Evolutionary conservation across 139 green algal species (phyloP).

Genomic region (Trebouxia sp.): DNA sequence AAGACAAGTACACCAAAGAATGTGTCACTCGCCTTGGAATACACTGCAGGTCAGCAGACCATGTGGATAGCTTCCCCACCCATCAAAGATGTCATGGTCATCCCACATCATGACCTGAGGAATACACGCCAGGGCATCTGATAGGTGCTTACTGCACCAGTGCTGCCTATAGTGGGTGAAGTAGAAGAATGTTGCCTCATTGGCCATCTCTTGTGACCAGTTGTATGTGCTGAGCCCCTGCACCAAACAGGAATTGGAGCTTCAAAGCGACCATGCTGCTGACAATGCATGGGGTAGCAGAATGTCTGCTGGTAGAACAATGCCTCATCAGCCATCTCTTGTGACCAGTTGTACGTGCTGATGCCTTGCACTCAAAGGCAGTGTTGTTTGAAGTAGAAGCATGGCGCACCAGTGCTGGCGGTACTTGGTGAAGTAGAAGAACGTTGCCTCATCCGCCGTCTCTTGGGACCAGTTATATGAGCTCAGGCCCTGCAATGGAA

Average conservation of each 20-base stretch:
- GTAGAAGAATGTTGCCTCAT: constrained; percentile 36
- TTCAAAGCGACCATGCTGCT: too few relatives aligned
- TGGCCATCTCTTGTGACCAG: constrained; percentile 32
- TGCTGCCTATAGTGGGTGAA: constrained; percentile 48
- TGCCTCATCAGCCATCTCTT: not conserved
- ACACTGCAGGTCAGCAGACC: constrained; percentile 56
- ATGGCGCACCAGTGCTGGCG: too few relatives aligned
- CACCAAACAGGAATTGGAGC: not conserved
- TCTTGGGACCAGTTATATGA: not conserved
- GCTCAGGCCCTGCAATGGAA: not conserved
- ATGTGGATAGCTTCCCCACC: constrained; percentile 63
- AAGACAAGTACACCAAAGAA: not conserved
- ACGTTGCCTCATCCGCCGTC: not conserved
- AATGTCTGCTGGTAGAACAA: too few relatives aligned
- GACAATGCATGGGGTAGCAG: too few relatives aligned
- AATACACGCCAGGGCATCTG: constrained; percentile 44
- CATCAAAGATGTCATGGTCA: constrained; percentile 78
- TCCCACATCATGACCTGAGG: constrained; percentile 56
- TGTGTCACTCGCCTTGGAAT: constrained; percentile 50
- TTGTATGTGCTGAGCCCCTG: constrained; percentile 26
- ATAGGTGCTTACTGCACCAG: constrained; percentile 31
- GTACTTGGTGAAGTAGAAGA: not conserved
- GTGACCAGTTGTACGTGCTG: not conserved
- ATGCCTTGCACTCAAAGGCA: too few relatives aligned
- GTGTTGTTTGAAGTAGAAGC: too few relatives aligned